Evolutionary conservation across 768 basidiomycete species (phyloP).

Genomic region (Rhodotorula graminis): DNA sequence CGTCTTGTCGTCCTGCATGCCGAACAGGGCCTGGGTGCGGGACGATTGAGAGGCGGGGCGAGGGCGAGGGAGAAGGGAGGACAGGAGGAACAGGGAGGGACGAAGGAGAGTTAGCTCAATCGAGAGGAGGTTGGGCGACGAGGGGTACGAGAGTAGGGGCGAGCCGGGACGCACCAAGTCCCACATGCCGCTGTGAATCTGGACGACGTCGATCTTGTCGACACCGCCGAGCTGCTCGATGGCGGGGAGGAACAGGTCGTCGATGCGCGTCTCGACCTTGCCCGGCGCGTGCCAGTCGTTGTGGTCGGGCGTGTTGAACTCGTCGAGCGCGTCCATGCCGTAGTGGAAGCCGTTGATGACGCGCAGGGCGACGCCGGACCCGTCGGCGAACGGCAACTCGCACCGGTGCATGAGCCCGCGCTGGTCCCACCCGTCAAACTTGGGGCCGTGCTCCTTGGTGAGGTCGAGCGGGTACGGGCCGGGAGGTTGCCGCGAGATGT

Average conservation of each 20-base stretch:
- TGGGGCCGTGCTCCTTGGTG: conserved; percentile 29
- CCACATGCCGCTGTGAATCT: conserved; percentile 38
- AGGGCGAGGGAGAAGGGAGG: too few species aligned
- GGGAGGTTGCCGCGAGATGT: conserved; percentile 24
- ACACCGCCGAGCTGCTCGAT: conserved; percentile 34
- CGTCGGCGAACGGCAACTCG: conserved; percentile 28
- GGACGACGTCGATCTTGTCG: conserved; percentile 31
- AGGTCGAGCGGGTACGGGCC: conserved; percentile 18
- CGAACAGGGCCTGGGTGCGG: conserved; percentile 30
- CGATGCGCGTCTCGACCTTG: conserved; percentile 33
- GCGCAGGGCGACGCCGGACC: conserved; percentile 22
- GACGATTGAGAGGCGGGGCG: background rate
- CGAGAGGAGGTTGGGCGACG: too few species aligned
- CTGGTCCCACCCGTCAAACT: conserved; percentile 38
- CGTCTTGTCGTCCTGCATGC: conserved; percentile 39
- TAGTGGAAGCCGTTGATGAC: conserved; percentile 38
- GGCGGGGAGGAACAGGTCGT: conserved; percentile 28
- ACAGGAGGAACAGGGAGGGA: background rate
- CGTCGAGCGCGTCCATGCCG: conserved; percentile 39
- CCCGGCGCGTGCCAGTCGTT: conserved; percentile 37
- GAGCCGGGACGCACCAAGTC: conserved; percentile 17
- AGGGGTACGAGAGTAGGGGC: too few species aligned
- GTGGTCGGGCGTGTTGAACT: conserved; percentile 38
- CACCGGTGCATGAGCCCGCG: conserved; percentile 34
- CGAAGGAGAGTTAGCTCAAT: too few species aligned